phyloP scores from a whole-genome alignment of 768 basidiomycete species.

The Xerocomellus dryophilus region DNA sequence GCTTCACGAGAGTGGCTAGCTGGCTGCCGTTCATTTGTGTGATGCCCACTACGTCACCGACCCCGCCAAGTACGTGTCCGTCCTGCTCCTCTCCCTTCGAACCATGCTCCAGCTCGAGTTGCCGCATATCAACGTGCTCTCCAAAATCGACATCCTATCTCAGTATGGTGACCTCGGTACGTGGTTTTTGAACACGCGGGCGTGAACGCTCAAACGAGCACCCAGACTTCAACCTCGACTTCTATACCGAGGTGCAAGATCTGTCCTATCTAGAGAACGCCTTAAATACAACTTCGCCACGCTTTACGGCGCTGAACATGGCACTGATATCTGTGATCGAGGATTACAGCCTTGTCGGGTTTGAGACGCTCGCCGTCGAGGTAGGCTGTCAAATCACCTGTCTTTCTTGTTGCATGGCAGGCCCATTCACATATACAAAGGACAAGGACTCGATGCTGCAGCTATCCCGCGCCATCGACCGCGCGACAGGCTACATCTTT shows the following conservation, averaged over 20 bases:
- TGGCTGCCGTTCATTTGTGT: constrained; percentile 92
- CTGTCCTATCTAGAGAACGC: constrained; percentile 81
- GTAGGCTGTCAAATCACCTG: constrained; percentile 37
- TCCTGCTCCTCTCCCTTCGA: constrained; percentile 85
- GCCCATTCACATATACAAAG: constrained; percentile 36
- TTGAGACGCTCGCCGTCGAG: constrained; percentile 96
- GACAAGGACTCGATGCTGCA: constrained; percentile 96
- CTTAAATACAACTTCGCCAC: constrained; percentile 61
- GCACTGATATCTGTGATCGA: constrained; percentile 91
- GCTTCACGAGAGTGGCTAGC: constrained; percentile 41
- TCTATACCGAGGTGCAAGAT: constrained; percentile 98
- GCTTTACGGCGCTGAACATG: constrained; percentile 79
- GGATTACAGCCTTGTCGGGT: constrained; percentile 89
- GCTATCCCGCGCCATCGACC: constrained; percentile 79
- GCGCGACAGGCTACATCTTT: constrained; percentile 90
- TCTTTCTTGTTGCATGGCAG: background rate
- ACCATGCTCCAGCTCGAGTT: constrained; percentile 98
- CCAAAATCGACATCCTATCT: constrained; percentile 88
- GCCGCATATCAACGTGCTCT: constrained; percentile 97
- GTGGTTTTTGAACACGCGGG: constrained; percentile 17
- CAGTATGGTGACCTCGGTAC: constrained; percentile 90
- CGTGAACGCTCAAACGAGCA: background rate
- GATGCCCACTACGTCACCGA: constrained; percentile 98
- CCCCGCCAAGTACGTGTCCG: constrained; percentile 90
- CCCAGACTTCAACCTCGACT: constrained; percentile 93